A percentile compares a stretch with the other conserved stretches of the same genome.
phyloP scores from a whole-genome alignment of 139 green algal species.

The Nannochloris sp. region DNA sequence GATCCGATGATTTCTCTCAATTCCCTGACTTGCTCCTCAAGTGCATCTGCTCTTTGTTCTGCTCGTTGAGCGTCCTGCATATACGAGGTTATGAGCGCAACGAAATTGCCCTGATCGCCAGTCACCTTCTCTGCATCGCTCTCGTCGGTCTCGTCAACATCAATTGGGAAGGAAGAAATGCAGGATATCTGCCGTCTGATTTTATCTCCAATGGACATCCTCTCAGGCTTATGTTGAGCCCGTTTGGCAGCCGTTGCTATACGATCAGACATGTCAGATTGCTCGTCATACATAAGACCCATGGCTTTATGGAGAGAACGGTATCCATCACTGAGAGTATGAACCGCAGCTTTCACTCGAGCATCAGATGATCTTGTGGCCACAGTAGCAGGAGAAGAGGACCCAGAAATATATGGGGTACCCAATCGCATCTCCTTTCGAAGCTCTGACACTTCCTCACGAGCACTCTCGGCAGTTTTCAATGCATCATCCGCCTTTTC shows the following conservation, averaged over 20 bases:
- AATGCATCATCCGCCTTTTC: background rate
- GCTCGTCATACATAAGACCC: conserved; percentile 9
- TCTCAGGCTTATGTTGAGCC: background rate
- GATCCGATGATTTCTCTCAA: conserved; percentile 1
- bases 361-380: background rate
- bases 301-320: conserved; percentile 8
- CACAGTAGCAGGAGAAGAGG: conserved; percentile 1
- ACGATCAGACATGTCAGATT: conserved; percentile 1
- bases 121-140: background rate
- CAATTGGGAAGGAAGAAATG: too few relatives aligned
- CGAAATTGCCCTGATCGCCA: background rate
- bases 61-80: conserved; percentile 1
- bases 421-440: background rate
- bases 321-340: conserved; percentile 11
- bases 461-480: background rate
- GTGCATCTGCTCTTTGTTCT: background rate
- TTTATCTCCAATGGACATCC: too few relatives aligned
- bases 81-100: background rate
- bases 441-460: background rate
- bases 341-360: conserved; percentile 4
- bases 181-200: too few relatives aligned
- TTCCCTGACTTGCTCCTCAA: conserved; percentile 4
- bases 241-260: background rate
- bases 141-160: background rate
- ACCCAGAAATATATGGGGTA: background rate